Evolutionary conservation across 2,329 filamentous ascomycete genomes (phyloP).

Genomic region (Alternaria novae-zelandiae): DNA sequence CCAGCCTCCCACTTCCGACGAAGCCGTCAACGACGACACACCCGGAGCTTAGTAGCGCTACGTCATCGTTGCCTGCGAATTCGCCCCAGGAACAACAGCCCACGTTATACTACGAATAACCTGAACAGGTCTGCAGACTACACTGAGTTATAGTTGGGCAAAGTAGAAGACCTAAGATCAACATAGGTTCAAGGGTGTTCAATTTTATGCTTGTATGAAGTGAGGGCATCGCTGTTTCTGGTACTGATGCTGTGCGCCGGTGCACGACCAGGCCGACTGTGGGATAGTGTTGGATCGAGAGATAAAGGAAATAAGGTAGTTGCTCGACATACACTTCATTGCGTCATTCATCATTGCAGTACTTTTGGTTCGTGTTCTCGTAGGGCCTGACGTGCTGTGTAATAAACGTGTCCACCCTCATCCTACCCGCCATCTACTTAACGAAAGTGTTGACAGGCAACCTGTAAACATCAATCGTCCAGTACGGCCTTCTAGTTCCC

Average conservation of each 20-base stretch:
- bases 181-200: not conserved
- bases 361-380: not conserved
- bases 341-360: not conserved
- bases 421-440: constrained; percentile 19
- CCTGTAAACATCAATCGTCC: constrained; percentile 47
- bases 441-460: constrained; percentile 46
- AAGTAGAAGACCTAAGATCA: not conserved
- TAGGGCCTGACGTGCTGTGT: not conserved
- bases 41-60: not conserved
- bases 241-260: not conserved
- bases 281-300: not conserved
- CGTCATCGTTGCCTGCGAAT: not conserved
- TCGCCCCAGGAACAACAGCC: not conserved
- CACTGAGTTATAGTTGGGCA: not conserved
- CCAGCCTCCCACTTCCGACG: not conserved
- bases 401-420: not conserved
- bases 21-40: not conserved
- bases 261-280: not conserved
- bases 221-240: not conserved
- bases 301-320: not conserved
- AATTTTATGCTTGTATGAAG: not conserved
- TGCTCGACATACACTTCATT: not conserved
- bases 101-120: not conserved
- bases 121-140: not conserved
- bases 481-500: constrained; percentile 45